phyloP scores from a whole-genome alignment of 1,139 yeast genomes.

The Hemisphaericaspora xylanilytica region DNA sequence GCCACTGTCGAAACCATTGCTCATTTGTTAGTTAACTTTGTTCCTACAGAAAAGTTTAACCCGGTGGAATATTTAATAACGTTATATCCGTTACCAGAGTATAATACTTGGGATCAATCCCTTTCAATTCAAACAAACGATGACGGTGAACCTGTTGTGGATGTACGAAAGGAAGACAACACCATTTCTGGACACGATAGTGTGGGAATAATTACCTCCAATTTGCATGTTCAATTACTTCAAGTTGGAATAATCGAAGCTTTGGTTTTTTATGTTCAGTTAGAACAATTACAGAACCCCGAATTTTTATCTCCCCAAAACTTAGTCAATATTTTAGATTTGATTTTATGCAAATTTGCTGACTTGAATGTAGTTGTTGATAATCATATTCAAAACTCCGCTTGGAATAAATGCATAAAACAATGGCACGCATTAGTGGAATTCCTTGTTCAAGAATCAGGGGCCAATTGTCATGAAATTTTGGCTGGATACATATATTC shows the following conservation, averaged over 20 bases:
- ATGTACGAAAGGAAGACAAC: constrained; percentile 23
- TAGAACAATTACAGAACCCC: constrained; percentile 43
- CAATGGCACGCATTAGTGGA: constrained; percentile 35
- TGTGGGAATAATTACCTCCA: constrained; percentile 21
- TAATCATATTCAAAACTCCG: constrained; percentile 32
- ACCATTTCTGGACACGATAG: constrained; percentile 27
- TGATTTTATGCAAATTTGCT: constrained; percentile 32
- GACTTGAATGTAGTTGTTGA: constrained; percentile 17
- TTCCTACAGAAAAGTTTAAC: constrained; percentile 40
- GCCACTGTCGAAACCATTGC: constrained; percentile 40
- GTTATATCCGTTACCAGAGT: constrained; percentile 29
- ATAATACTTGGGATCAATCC: constrained; percentile 24
- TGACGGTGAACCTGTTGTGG: constrained; percentile 19
- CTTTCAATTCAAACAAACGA: constrained; percentile 14
- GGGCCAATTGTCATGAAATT: constrained; percentile 40
- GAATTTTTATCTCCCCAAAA: constrained; percentile 32
- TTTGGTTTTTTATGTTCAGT: constrained; percentile 37
- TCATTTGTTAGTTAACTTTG: constrained; percentile 34
- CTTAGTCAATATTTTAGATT: constrained; percentile 29
- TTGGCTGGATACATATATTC: constrained; percentile 31
- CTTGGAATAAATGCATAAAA: constrained; percentile 31
- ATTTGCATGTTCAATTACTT: constrained; percentile 21
- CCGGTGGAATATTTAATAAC: constrained; percentile 36
- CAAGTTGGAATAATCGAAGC: constrained; percentile 38
- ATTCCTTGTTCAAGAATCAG: constrained; percentile 38